Conservation (phyloP, 108 stramenopile species). For the Parietichytrium sp. region DNA sequence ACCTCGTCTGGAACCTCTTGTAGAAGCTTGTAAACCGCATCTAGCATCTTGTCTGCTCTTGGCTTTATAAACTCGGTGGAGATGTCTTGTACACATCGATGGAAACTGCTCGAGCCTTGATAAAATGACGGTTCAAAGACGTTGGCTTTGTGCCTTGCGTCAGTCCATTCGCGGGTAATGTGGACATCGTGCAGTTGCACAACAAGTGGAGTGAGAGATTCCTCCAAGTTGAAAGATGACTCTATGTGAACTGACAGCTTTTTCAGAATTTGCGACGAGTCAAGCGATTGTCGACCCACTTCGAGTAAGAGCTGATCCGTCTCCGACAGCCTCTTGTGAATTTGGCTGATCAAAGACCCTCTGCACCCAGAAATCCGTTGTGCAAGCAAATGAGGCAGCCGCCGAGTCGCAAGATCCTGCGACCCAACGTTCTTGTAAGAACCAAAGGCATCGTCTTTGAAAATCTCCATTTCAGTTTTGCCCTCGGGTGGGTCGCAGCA, state of each 20-base stretch:
- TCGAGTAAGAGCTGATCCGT: not conserved
- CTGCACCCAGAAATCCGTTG: conserved; percentile 21
- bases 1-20: not conserved
- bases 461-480: not conserved
- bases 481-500: conserved; percentile 19
- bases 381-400: not conserved
- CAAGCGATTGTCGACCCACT: not conserved
- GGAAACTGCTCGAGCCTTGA: not conserved
- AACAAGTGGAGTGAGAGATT: not conserved
- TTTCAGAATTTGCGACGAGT: not conserved
- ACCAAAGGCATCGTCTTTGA: not conserved
- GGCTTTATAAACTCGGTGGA: not conserved
- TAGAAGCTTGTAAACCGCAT: not conserved
- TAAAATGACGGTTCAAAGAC: not conserved
- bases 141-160: not conserved
- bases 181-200: not conserved
- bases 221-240: not conserved
- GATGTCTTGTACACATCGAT: not conserved
- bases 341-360: not conserved
- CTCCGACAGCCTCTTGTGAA: not conserved
- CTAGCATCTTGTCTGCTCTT: not conserved
- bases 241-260: not conserved
- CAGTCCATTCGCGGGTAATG: not conserved
- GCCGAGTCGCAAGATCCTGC: not conserved
- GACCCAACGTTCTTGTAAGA: conserved; percentile 9